phyloP scores from a whole-genome alignment of 2,329 filamentous ascomycete genomes.

The Parasarocladium wereldwijsianum region DNA sequence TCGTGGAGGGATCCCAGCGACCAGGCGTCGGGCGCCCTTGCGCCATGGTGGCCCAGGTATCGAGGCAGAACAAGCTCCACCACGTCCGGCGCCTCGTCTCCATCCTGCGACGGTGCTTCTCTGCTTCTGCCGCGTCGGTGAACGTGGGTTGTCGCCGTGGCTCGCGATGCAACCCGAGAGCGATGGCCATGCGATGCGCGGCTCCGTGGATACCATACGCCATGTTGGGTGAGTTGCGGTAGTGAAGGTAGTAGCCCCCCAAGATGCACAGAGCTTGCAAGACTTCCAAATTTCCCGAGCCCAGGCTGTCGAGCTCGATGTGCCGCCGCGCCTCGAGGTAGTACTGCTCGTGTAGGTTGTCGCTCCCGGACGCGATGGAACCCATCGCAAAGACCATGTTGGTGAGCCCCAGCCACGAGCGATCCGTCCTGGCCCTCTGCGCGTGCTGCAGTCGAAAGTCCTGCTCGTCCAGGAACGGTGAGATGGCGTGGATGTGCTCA shows the following conservation, averaged over 20 bases:
- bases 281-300: conserved; percentile 52
- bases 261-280: conserved; percentile 58
- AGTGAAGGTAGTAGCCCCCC: conserved; percentile 65
- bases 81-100: conserved; percentile 54
- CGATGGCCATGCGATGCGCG: conserved; percentile 59
- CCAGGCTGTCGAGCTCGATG: conserved; percentile 39
- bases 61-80: conserved; percentile 59
- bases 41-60: conserved; percentile 58
- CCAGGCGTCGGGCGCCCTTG: conserved; percentile 42
- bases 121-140: conserved; percentile 30
- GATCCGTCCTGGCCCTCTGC: conserved; percentile 31
- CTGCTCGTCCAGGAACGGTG: conserved; percentile 44
- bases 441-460: conserved; percentile 44
- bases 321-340: conserved; percentile 39
- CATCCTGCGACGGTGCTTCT: conserved; percentile 5
- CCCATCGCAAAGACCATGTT: conserved; percentile 51
- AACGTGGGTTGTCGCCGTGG: conserved; percentile 6
- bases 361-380: conserved; percentile 41
- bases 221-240: conserved; percentile 64
- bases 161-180: conserved; percentile 58
- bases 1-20: conserved; percentile 14
- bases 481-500: conserved; percentile 42
- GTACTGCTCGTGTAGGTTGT: conserved; percentile 39
- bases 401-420: conserved; percentile 43
- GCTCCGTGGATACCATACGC: conserved; percentile 60